Base-by-base conservation (phyloP, 352 stramenopile genomes). In the Saprolegnia diclina region DNA sequence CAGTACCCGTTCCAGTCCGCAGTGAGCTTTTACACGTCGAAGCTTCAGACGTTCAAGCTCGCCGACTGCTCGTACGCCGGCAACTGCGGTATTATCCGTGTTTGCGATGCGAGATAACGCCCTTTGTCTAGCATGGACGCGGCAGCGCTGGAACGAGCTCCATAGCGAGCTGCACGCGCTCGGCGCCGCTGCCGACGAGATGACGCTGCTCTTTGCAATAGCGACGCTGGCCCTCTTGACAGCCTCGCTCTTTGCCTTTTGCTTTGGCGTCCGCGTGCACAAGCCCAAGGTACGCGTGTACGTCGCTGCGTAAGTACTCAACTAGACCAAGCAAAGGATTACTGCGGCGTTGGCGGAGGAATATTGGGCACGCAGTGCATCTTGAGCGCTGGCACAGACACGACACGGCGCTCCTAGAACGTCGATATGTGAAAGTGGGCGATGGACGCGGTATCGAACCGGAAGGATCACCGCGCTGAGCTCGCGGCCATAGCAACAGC, bases 391-490 rank as follows among this genome's bases (percentile, higher is more conserved):
- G 62, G 62, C 16, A 59, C 50, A 3, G 62, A 67, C 21, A 67
- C 62, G 10, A 67, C 16, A 2, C 50, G 45, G 9, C 50, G 45
- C 32, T 67, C 62, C 62, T 67, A 57, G 55, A 68, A 38, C 45
- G 37, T 22, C 7, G 10, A n/a, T 44, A 22, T 42, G 54, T 52
- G 62, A 18, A 56, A 37, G 1, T n/a, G 29, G 42, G 40, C 16
- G 45, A 10, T 57, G 16, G 14, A 57, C 22, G 35, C 1, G 35
- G 24, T 10, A 54, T 32, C 74, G 21, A 21, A 94, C 84, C 57
- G 92, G 90, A 37, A 98, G 74, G 53, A 97, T 87, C 46, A 92
- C 90, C 9, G 86, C 91, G 7, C 87, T 96, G 45, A 98, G 80
- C 57, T 81, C 72, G 10, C 71, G 82, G 67, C 92, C 92, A 69